A percentile compares a stretch with the other conserved stretches of the same genome.
Conservation (phyloP, 495 filamentous ascomycete genomes). For the Bombardia bombarda region DNA sequence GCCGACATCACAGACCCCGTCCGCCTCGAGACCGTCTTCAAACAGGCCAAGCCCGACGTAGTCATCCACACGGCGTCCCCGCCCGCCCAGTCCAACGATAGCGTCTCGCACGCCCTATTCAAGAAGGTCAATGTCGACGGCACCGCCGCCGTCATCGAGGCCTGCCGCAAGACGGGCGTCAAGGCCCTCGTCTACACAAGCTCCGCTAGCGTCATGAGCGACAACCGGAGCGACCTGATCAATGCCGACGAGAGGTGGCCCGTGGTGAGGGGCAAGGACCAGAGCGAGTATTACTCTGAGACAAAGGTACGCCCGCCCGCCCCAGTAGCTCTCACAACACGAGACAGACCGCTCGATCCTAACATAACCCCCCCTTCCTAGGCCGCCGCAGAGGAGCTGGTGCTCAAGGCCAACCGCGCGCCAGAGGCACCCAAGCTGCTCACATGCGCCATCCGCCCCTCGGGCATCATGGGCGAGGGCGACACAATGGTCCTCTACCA, state of each 20-base stretch:
- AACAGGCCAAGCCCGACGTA: constrained; percentile 66
- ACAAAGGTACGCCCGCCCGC: constrained; percentile 53
- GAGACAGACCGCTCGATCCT: constrained; percentile 1
- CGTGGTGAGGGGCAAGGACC: constrained; percentile 56
- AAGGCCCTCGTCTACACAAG: constrained; percentile 95
- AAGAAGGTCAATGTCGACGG: constrained; percentile 90
- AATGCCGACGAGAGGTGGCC: constrained; percentile 89
- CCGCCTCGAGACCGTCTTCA: constrained; percentile 57
- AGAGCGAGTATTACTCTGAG: constrained; percentile 87
- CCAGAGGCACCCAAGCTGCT: constrained; percentile 53
- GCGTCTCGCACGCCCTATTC: constrained; percentile 51
- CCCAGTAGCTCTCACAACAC: not conserved
- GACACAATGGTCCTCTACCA: constrained; percentile 59
- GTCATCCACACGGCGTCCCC: constrained; percentile 95
- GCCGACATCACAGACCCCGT: constrained; percentile 77
- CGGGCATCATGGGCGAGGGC: constrained; percentile 86
- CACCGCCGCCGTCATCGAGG: constrained; percentile 61
- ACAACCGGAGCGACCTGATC: constrained; percentile 70
- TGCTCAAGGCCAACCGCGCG: constrained; percentile 74
- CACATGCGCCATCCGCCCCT: constrained; percentile 74
- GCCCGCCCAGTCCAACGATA: constrained; percentile 37
- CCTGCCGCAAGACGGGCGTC: constrained; percentile 64
- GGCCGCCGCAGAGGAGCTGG: constrained; percentile 80
- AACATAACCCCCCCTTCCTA: constrained; percentile 23
- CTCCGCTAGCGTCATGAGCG: constrained; percentile 79